Base-by-base conservation (phyloP, 331 rosid species). In the Quercus tomentella region DNA sequence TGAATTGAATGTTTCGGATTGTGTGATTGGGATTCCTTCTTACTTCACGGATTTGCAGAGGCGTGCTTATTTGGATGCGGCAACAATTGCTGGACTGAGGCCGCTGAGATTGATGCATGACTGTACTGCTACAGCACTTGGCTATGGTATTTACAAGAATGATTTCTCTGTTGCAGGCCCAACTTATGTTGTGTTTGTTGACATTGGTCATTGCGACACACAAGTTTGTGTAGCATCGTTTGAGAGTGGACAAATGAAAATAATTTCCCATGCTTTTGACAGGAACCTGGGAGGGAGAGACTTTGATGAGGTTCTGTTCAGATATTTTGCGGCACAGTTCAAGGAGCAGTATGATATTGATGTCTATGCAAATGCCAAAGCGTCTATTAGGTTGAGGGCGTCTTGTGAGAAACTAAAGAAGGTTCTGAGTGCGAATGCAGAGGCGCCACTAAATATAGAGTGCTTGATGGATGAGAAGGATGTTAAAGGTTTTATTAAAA, bases 391-490 rank as follows among this genome's bases (percentile, higher is more conserved):
- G 88, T 85, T 96, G 58, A 89, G 85, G 74, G 88, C 90, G 18
- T 94, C 97, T 20, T 96, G 99, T 69, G 99, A 96, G 87, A 96
- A 93, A 89, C 77, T 93, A 82, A 96, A 96, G 93, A 93, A 93
- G 75, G 97, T 96, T 80, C 71, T 96, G 89, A 96, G 99, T 78
- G 99, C 98, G 43, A 96, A 96, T 88, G 82, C 84, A 1, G 99
- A 93, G 89, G 99, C 97, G 33, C 93, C 97, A 79, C 87, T 96
- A 71, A 96, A 88, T 75, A 96, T 96, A 1, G 99, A 96, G 88
- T 96, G 99, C 76, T 82, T 96, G 82, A 90, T 96, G 98, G 98
- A 96, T 68, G 99, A 96, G 91, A 96, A 88, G 86, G 99, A 96
- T 85, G 99, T 96, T 25, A 89, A 84, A 86, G 99, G 97, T 12